Evolutionary conservation across 495 filamentous ascomycete genomes (phyloP).

Genomic region (Penicillium arizonense): DNA sequence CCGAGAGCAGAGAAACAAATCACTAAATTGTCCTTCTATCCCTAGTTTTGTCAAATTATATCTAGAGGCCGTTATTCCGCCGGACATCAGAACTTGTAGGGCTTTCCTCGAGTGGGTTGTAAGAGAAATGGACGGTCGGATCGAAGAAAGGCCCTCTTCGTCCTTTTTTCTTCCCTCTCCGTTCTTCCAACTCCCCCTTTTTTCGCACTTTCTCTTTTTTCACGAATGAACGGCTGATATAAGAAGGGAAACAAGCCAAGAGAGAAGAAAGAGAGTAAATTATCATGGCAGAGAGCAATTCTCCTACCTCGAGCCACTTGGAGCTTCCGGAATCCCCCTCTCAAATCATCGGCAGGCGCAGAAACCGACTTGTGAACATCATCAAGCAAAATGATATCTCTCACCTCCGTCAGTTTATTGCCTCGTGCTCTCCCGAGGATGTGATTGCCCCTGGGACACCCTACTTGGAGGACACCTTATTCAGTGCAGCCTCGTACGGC

Average conservation of each 20-base stretch:
- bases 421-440: neutral
- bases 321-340: neutral
- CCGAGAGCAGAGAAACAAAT: neutral
- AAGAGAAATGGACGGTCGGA: neutral
- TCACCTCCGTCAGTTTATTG: neutral
- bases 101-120: neutral
- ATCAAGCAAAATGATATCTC: neutral
- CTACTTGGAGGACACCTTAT: neutral
- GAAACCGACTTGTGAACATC: neutral
- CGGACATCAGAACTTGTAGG: neutral
- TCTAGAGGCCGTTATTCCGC: neutral
- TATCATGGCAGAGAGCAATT: neutral
- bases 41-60: neutral
- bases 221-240: neutral
- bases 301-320: neutral
- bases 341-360: neutral
- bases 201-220: neutral
- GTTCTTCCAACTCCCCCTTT: neutral
- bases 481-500: neutral
- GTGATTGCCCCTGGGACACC: neutral
- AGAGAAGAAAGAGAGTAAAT: neutral
- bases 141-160: constrained; percentile 5
- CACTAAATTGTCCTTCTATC: neutral
- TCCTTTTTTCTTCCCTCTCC: neutral
- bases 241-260: neutral